A percentile compares a stretch with the other conserved stretches of the same genome.
These are phyloP conservation scores for Themeda triandra DNA, from an alignment of 176 grass and related monocot genomes.

Conservation along the genomic window DNA sequence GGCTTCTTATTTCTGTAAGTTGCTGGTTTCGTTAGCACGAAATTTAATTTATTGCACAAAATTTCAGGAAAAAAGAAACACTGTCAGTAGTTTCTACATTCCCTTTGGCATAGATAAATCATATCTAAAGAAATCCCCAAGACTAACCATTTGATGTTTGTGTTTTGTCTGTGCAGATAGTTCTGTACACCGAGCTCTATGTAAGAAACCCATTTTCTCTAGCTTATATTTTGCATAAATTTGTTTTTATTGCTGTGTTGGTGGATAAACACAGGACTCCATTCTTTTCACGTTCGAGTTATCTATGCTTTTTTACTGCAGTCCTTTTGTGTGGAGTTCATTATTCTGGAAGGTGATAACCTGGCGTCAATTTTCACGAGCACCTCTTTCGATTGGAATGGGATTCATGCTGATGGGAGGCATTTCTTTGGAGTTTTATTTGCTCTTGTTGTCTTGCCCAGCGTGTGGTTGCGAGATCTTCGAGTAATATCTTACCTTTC, in stretches of 20 bases:
- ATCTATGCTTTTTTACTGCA: slow-evolving; percentile 36
- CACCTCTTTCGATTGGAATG: slow-evolving; percentile 47
- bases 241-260: neutral
- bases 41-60: too few species aligned
- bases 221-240: neutral
- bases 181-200: slow-evolving; percentile 84
- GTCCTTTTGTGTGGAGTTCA: slow-evolving; percentile 95
- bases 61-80: too few species aligned
- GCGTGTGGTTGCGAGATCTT: slow-evolving; percentile 84
- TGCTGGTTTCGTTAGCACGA: neutral
- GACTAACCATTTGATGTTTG: neutral
- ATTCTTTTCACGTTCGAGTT: neutral
- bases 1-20: slow-evolving; percentile 81
- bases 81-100: too few species aligned
- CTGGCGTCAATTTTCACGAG: slow-evolving; percentile 70
- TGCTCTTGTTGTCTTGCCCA: slow-evolving; percentile 75
- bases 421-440: slow-evolving; percentile 84
- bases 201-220: slow-evolving; percentile 40
- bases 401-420: slow-evolving; percentile 61
- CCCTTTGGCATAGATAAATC: neutral
- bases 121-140: neutral
- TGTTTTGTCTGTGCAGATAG: slow-evolving; percentile 49
- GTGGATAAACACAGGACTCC: neutral
- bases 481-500: slow-evolving; percentile 87
- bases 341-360: slow-evolving; percentile 94